Base-by-base conservation (phyloP, 2,329 filamentous ascomycete genomes). In the Xylaria sp. region DNA sequence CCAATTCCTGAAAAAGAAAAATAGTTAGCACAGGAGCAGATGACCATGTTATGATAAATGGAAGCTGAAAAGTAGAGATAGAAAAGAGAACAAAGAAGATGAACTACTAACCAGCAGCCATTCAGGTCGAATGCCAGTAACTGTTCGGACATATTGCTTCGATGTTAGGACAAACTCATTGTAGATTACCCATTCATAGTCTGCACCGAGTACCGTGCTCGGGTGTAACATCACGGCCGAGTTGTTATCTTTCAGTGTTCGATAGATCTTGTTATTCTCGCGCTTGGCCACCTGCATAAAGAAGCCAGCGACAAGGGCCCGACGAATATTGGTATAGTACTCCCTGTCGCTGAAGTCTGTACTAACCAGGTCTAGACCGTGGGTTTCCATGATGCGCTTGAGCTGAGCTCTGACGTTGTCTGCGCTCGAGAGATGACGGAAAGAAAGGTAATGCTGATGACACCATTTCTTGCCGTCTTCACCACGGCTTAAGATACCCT, bases 221-320 rank as follows among this genome's bases (percentile, higher is more conserved):
- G 96, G 96, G 82, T 99, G 96, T 69, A 99, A 87, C 75, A 98
- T 86, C 55, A 99, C 96, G 56, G 89, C 92, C 83, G 98, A 95
- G 77, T 98, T 92, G 76, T 98, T 93, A 78, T 99, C 97, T 85
- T 98, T 99, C 80, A 99, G 91, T 1, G 96, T 99, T 72, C 91
- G 90, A 83, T 99, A 99, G 51, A 93, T 89, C 86, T 98, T 98
- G 78, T 89, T 91, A 61, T 89, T 89, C 78, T 98, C 94, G 79
- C 92, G 94, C 89, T 97, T 98, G 68, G 96, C 97, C 25, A 98
- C 93, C 80, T 99, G 96, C 96, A 99, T 99, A 86, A 99, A 99
- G 87, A 99, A 99, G 41, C 97, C 96, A 0, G 94, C 89, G 13
- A 98, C 91, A 15, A 99, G 87, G 9, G 96, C 95, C 46, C 94